phyloP scores from a whole-genome alignment of 352 stramenopile genomes.

The Phytophthora pini region DNA sequence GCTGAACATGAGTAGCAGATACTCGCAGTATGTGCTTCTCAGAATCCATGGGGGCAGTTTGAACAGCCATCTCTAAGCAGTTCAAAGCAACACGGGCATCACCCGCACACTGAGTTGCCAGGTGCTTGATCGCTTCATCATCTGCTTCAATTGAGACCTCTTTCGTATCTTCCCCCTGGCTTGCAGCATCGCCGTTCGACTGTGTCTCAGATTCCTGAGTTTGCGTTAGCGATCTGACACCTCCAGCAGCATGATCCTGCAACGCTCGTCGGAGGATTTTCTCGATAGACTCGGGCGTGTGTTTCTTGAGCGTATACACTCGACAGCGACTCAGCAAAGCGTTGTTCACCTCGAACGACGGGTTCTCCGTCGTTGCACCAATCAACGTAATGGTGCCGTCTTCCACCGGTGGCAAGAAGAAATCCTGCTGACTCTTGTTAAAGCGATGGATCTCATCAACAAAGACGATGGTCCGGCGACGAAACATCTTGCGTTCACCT shows the following conservation, averaged over 20 bases:
- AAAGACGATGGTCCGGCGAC: slow-evolving; percentile 82
- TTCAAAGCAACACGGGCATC: slow-evolving; percentile 86
- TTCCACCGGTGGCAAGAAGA: slow-evolving; percentile 86
- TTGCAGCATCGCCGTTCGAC: slow-evolving; percentile 5
- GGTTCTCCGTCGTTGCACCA: slow-evolving; percentile 91
- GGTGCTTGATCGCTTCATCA: slow-evolving; percentile 63
- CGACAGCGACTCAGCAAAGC: slow-evolving; percentile 80
- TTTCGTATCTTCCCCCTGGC: slow-evolving; percentile 1
- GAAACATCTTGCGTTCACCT: slow-evolving; percentile 67
- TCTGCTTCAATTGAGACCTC: slow-evolving; percentile 50
- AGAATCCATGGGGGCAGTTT: slow-evolving; percentile 47
- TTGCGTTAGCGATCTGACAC: slow-evolving; percentile 37
- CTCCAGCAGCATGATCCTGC: slow-evolving; percentile 34
- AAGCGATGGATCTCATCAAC: slow-evolving; percentile 91
- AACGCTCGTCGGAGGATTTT: slow-evolving; percentile 75
- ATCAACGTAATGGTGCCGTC: slow-evolving; percentile 88
- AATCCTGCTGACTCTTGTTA: slow-evolving; percentile 91
- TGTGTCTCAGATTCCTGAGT: slow-evolving; percentile 11
- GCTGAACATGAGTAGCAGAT: slow-evolving; percentile 67
- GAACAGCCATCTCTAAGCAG: slow-evolving; percentile 79
- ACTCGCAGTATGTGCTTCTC: slow-evolving; percentile 43
- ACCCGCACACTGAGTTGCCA: slow-evolving; percentile 77
- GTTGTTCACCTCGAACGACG: slow-evolving; percentile 91
- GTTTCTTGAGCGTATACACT: slow-evolving; percentile 82
- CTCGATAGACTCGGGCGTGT: slow-evolving; percentile 65